Base-by-base conservation (phyloP, 1,284 basidiomycete species). In the Ganoderma leucocontextum region DNA sequence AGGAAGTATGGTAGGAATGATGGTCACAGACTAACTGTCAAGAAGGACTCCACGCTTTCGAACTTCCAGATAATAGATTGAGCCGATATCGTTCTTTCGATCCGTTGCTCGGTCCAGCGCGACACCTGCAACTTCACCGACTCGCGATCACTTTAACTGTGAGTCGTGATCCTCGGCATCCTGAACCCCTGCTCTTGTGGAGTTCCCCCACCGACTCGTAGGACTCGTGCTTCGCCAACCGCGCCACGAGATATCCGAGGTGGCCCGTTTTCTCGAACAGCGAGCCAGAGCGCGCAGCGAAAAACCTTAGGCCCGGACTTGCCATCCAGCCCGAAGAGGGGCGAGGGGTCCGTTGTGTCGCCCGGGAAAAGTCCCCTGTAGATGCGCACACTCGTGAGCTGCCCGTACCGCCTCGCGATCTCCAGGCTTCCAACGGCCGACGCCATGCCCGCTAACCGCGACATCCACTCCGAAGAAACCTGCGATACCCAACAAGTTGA, bases 321-420 rank as follows among this genome's bases (percentile, higher is more conserved):
- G 0, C 52, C 52, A 29, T 55, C 52, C 3, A 55, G 52, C 29
- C 29, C 29, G 52, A 55, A 55, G 29, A 35, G 52, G 5, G 19
- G 52, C 12, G 52, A 13, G 13, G 52, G 52, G 52, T 55, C 52
- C 13, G 13, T 35, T 6, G 25, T 35, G 29, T 35, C 52, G 4
- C 29, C 29, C 1, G 52, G 52, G 52, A 55, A 55, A 13, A 55
- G 52, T 1, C 52, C 29, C 6, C 17, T 17, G 29, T 35, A 55
- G 33, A 55, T 5, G 52, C 52, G 52, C 5, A 29, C 17, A 29
- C 17, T 33, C 5, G 52, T 29, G 52, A 55, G 52, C 52, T 55
- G 52, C 15, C 52, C 52, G 15, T 55, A 55, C 52, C 33, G 52
- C 52, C 33, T 22, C 29, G 52, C 52, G 52, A 55, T 33, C 52